A percentile compares a stretch with the other conserved stretches of the same genome.
Evolutionary conservation across 2,329 filamentous ascomycete genomes (phyloP).

Genomic region (Hyphodiscus sp.): DNA sequence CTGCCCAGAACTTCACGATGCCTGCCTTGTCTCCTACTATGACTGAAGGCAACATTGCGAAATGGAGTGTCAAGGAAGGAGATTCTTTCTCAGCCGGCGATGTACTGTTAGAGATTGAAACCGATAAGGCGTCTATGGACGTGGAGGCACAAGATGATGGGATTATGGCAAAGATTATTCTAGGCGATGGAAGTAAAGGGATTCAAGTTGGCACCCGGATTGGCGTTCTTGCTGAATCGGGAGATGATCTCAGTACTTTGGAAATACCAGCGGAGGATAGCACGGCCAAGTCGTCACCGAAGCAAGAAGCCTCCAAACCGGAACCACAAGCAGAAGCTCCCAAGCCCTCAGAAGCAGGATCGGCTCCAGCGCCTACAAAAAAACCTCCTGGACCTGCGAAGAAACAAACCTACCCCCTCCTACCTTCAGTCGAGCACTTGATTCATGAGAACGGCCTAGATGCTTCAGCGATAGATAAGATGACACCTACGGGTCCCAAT

Average conservation of each 20-base stretch:
- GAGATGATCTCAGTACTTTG: constrained; percentile 69
- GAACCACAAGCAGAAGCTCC: constrained; percentile 16
- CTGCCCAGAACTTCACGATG: constrained; percentile 85
- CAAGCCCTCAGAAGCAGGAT: constrained; percentile 7
- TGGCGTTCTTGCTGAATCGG: constrained; percentile 73
- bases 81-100: constrained; percentile 77
- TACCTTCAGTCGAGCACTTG: constrained; percentile 78
- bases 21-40: constrained; percentile 86
- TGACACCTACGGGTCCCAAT: constrained; percentile 79
- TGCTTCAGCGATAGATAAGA: constrained; percentile 69
- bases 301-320: constrained; percentile 25
- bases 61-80: constrained; percentile 83
- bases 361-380: constrained; percentile 28
- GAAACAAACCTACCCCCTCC: constrained; percentile 65
- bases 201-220: constrained; percentile 76
- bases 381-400: constrained; percentile 43
- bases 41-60: constrained; percentile 85
- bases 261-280: constrained; percentile 67
- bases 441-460: constrained; percentile 73
- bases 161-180: constrained; percentile 74
- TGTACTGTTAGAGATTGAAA: constrained; percentile 87
- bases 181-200: constrained; percentile 65
- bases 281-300: constrained; percentile 24
- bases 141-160: constrained; percentile 90
- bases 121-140: constrained; percentile 92